Conservation (phyloP, 768 basidiomycete species). For the Podaxis sp. region DNA sequence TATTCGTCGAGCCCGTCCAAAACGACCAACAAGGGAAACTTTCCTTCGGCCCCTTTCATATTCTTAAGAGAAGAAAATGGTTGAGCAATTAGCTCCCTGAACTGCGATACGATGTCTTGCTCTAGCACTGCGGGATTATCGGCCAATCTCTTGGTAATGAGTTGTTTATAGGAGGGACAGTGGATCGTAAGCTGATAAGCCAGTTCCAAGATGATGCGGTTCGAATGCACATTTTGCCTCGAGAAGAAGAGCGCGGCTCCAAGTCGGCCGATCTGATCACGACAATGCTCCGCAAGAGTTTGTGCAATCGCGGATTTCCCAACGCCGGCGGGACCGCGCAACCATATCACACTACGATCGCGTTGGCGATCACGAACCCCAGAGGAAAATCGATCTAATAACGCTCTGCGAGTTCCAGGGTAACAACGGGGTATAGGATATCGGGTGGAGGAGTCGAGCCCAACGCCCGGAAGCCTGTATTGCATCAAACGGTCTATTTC, state of each 20-base stretch:
- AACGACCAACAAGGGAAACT: background rate
- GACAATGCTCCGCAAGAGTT: background rate
- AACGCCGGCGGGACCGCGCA: constrained; percentile 5
- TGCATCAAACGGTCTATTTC: no score
- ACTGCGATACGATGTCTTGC: background rate
- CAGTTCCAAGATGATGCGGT: background rate
- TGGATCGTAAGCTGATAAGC: background rate
- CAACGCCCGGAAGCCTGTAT: no score
- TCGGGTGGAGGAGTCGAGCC: no score
- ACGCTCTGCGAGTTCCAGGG: no score
- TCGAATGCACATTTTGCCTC: background rate
- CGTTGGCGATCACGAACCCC: no score
- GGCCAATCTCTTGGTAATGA: background rate
- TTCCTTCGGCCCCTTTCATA: background rate
- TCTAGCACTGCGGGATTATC: background rate
- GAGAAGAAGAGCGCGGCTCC: constrained; percentile 11
- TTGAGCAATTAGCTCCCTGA: background rate
- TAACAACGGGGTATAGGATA: no score
- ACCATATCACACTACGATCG: background rate
- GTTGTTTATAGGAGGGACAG: background rate
- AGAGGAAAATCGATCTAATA: background rate
- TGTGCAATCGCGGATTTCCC: constrained; percentile 8
- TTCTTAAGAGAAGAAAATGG: background rate
- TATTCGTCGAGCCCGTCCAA: constrained; percentile 10
- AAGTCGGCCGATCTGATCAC: background rate